Evolutionary conservation across 2,329 filamentous ascomycete genomes (phyloP).

Genomic region (Fragosphaeria purpurea): DNA sequence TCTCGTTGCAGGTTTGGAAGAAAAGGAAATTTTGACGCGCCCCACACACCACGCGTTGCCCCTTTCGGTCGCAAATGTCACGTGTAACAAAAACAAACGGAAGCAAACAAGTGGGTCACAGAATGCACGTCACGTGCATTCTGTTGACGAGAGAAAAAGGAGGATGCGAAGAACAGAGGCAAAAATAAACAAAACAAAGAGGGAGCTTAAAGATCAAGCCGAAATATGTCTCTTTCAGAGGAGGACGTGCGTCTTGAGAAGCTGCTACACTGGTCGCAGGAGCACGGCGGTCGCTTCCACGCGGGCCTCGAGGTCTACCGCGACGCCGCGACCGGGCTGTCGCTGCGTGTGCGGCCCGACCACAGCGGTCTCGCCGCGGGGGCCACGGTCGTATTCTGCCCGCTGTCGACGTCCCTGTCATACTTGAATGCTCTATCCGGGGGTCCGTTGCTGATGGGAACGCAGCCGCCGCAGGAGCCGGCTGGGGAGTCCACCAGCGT

Average conservation of each 20-base stretch:
- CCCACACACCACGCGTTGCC: too few relatives aligned
- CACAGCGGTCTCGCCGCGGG: constrained; percentile 20
- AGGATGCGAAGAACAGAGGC: not conserved
- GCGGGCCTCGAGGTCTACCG: constrained; percentile 42
- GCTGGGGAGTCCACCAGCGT: not conserved
- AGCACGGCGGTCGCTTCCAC: constrained; percentile 38
- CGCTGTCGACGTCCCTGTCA: constrained; percentile 44
- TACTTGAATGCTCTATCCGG: constrained; percentile 44
- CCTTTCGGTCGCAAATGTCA: not conserved
- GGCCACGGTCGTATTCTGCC: constrained; percentile 41
- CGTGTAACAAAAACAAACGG: not conserved
- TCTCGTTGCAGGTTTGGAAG: not conserved
- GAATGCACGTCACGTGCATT: not conserved
- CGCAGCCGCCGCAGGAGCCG: constrained; percentile 2
- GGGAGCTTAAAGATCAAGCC: too few relatives aligned
- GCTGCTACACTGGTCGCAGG: constrained; percentile 39
- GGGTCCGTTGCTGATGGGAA: constrained; percentile 17
- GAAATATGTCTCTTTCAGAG: constrained; percentile 1
- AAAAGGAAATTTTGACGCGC: too few relatives aligned
- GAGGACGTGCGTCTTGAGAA: constrained; percentile 18
- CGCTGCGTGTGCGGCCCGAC: constrained; percentile 38
- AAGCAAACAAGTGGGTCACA: too few relatives aligned
- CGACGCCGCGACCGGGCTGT: constrained; percentile 40
- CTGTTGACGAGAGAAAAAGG: not conserved
- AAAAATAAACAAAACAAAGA: not conserved